These are phyloP conservation scores for Gossypium davidsonii DNA, from an alignment of 441 rosid species.

Conservation along the genomic window DNA sequence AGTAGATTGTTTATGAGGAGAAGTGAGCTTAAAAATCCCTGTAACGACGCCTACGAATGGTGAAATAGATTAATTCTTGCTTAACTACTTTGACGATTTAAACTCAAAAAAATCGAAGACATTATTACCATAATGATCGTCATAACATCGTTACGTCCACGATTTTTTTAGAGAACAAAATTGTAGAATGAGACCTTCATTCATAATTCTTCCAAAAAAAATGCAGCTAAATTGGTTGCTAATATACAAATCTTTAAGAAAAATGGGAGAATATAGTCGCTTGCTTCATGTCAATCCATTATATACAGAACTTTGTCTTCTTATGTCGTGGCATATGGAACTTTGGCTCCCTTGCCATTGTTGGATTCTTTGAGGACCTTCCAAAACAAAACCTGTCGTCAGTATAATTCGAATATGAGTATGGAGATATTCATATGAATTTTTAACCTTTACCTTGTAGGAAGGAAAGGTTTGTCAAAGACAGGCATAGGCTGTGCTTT, in stretches of 20 bases:
- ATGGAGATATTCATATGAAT: not conserved
- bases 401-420: no score
- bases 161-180: not conserved
- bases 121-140: no score
- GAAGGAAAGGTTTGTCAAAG: slow-evolving; percentile 87
- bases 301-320: slow-evolving; percentile 58
- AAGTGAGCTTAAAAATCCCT: not conserved
- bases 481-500: slow-evolving; percentile 97
- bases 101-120: not conserved
- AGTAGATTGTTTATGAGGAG: not conserved
- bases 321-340: slow-evolving; percentile 75
- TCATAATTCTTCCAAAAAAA: not conserved
- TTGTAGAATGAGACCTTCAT: not conserved
- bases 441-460: slow-evolving; percentile 49
- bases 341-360: slow-evolving; percentile 78
- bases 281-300: slow-evolving; percentile 49
- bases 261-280: not conserved
- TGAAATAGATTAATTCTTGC: not conserved
- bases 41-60: not conserved
- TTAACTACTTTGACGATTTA: not conserved
- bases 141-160: no score
- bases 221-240: slow-evolving; percentile 35
- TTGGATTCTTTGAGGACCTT: slow-evolving; percentile 77
- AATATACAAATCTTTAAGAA: slow-evolving; percentile 23
- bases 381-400: not conserved